These are phyloP conservation scores for Backusella morwellensis DNA, from an alignment of 192 early-diverging fungal genomes.

Conservation along the genomic window DNA sequence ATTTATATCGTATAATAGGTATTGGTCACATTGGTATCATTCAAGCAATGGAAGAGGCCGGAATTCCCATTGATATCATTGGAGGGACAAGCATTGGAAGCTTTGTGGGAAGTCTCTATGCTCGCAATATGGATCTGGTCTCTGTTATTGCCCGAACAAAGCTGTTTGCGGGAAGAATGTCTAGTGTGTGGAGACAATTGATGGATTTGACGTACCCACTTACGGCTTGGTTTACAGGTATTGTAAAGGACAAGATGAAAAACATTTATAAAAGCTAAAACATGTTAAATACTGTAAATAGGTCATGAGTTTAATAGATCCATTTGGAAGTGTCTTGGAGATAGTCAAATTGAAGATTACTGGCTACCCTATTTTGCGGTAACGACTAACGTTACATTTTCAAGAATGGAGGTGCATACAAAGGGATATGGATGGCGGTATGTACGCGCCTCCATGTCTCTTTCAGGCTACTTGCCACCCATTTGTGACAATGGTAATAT, in stretches of 20 bases:
- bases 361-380: slow-evolving; percentile 96
- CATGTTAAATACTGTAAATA: background rate
- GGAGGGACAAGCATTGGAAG: slow-evolving; percentile 95
- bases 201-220: slow-evolving; percentile 95
- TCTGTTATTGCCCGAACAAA: slow-evolving; percentile 84
- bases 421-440: slow-evolving; percentile 96
- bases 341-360: slow-evolving; percentile 94
- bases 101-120: slow-evolving; percentile 92
- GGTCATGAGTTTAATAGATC: slow-evolving; percentile 94
- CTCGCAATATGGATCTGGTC: slow-evolving; percentile 83
- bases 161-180: slow-evolving; percentile 76
- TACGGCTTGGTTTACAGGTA: slow-evolving; percentile 85
- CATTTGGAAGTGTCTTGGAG: slow-evolving; percentile 94
- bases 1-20: slow-evolving; percentile 38
- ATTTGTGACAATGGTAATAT: slow-evolving; percentile 95
- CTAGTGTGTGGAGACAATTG: slow-evolving; percentile 82
- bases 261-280: background rate
- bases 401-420: slow-evolving; percentile 88
- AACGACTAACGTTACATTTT: slow-evolving; percentile 95
- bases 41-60: slow-evolving; percentile 92
- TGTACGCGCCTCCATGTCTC: slow-evolving; percentile 96
- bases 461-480: slow-evolving; percentile 92
- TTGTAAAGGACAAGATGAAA: background rate
- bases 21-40: slow-evolving; percentile 92
- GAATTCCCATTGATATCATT: slow-evolving; percentile 95